Evolutionary conservation across 2,329 filamentous ascomycete species (phyloP).

Genomic region (Colletotrichum siamense): DNA sequence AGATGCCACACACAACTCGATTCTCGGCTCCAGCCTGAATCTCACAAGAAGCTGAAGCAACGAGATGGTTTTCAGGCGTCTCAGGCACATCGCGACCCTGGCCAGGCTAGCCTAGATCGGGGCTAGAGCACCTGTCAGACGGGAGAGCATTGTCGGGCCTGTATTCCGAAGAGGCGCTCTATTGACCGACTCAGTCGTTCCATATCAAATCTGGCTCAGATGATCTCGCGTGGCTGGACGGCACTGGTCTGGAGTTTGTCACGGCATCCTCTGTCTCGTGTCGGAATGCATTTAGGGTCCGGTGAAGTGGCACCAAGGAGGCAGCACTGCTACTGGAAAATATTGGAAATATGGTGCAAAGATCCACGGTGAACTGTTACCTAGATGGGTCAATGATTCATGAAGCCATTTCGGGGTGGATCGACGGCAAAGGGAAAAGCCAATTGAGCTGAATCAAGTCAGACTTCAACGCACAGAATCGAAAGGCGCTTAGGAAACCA

Average conservation of each 20-base stretch:
- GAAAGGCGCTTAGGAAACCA: neutral
- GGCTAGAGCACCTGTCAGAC: neutral
- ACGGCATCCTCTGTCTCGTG: neutral
- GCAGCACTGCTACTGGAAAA: neutral
- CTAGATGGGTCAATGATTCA: neutral
- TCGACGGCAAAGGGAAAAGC: neutral
- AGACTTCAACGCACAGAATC: neutral
- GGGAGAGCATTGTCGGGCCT: neutral
- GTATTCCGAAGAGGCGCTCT: conserved; percentile 1
- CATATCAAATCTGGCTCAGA: neutral
- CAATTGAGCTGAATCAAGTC: neutral
- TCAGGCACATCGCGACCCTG: neutral
- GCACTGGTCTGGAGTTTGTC: neutral
- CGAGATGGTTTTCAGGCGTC: neutral
- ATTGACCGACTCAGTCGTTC: neutral
- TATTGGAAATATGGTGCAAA: neutral
- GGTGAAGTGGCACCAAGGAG: neutral
- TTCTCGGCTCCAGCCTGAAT: neutral
- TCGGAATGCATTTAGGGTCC: neutral
- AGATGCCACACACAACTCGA: neutral
- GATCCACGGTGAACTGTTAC: neutral
- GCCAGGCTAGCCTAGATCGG: neutral
- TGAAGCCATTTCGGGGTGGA: neutral
- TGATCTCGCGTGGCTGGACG: neutral
- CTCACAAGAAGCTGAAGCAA: neutral